Base-by-base conservation (phyloP, 192 early-diverging fungal genomes). In the Gryganskiella cystojenkinii region DNA sequence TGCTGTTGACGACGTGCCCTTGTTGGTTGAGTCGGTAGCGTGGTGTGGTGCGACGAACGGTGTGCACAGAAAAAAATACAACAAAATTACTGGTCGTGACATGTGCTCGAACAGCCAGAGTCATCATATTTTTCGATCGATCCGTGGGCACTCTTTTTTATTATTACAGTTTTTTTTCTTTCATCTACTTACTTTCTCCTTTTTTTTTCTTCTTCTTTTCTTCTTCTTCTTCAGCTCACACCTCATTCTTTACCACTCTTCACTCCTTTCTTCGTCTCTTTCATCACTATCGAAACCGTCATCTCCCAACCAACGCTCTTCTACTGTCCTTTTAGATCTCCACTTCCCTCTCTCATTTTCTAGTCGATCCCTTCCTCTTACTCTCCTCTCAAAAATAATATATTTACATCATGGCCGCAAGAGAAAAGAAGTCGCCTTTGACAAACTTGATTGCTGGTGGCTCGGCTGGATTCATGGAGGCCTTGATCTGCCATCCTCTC, bases 391-490 rank as follows among this genome's bases (percentile, higher is more conserved):
- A 28, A 35, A 51, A 50, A 4, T 37, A 33, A 17, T n/a, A n/a
- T n/a, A n/a, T n/a, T n/a, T n/a, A 33, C 20, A 54, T 34, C 10
- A 76, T 76, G 72, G 67, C 74, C 22, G 33, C 67, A 40, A 61
- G 67, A 56, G 80, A 80, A 8, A 83, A 80, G 60, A 92, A 92
- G 69, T 90, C 91, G 47, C 86, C 95, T 34, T 81, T 90, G 24
- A 89, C 90, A 30, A 94, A 98, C 81, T 80, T 98, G 53, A 71
- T 97, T 37, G 94, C 95, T 3, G 97, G 97, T 67, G 97, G 96
- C 35, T 72, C 93, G 5, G 97, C 97, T 0, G 97, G 95, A 19
- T 89, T 93, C 62, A 93, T 90, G 81, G 95, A 99, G 81, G 92
- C 96, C 20, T 80, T 93, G 53, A 88, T 88, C 58, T 99, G 95